Evolutionary conservation across 768 basidiomycete genomes (phyloP).

Genomic region (Pulveroboletus frians): DNA sequence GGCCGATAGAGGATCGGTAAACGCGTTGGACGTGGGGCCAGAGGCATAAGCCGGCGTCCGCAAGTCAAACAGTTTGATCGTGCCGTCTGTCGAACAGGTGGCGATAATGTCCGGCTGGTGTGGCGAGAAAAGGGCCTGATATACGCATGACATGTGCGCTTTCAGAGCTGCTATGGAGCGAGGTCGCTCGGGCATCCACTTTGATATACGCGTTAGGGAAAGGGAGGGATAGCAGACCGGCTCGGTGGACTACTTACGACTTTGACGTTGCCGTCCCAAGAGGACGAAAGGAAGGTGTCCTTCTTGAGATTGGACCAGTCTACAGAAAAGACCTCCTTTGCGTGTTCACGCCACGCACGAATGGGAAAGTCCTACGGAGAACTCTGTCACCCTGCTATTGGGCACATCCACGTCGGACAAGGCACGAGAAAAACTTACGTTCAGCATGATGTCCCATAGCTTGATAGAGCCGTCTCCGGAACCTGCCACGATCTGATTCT

Average conservation of each 20-base stretch:
- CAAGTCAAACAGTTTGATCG: slow-evolving; percentile 77
- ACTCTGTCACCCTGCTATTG: slow-evolving; percentile 29
- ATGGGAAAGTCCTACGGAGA: slow-evolving; percentile 75
- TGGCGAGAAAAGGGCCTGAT: slow-evolving; percentile 89
- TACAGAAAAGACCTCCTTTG: slow-evolving; percentile 85
- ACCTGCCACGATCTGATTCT: slow-evolving; percentile 85
- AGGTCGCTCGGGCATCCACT: slow-evolving; percentile 87
- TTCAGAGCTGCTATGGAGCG: slow-evolving; percentile 77
- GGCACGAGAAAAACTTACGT: slow-evolving; percentile 43
- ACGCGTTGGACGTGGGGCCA: slow-evolving; percentile 47
- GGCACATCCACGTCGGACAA: neutral
- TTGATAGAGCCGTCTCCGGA: slow-evolving; percentile 89
- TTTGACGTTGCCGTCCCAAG: slow-evolving; percentile 91
- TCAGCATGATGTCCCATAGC: slow-evolving; percentile 85
- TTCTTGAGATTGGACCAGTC: slow-evolving; percentile 96
- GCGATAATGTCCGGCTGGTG: slow-evolving; percentile 79
- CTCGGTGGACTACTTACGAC: slow-evolving; percentile 49
- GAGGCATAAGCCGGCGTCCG: slow-evolving; percentile 57
- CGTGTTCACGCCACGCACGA: slow-evolving; percentile 91
- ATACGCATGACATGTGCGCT: slow-evolving; percentile 82
- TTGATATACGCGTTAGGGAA: neutral
- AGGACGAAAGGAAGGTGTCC: slow-evolving; percentile 78
- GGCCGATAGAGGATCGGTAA: slow-evolving; percentile 63
- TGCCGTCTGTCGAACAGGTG: slow-evolving; percentile 84
- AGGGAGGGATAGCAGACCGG: neutral